Evolutionary conservation across 1,139 yeast genomes (phyloP), one percentile per base, ranked within the genome.

Genomic region (Sugiyamaella sp.): DNA sequence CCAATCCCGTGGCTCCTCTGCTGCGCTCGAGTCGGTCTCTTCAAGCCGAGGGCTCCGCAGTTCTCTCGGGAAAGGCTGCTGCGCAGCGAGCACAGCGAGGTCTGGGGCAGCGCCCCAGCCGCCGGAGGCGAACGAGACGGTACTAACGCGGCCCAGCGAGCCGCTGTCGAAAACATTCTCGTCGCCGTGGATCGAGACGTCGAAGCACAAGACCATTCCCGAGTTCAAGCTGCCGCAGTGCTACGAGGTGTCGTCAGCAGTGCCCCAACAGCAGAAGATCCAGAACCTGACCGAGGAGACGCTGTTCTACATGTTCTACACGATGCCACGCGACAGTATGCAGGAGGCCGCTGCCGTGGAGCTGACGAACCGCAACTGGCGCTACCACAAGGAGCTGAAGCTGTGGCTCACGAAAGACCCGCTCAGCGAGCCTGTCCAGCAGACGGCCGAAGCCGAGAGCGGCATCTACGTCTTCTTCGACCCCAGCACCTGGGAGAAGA

Each of bases 321-420:
- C 95, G 64, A 89, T 86, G 76, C 97, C 99, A 5, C 82, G 93
- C 56, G 97, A 95, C 66, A 84, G 90, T 3, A 76, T 93, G 70
- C 99, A 95, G 70, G 99, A 95, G 69, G 80, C 89, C 55, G 95
- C 96, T 2, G 96, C 98, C 1, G 79, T 93, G 56, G 99, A 93
- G 69, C 79, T 95, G 64, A 76, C 79, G 40, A 85, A 85, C 57
- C 80, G 99, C 63, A 93, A 91, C 71, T 95, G 99, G 99, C 80
- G 99, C 61, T 95, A 89, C 66, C 99, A 95, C 72, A 93, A 91
- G 72, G 96, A 89, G 59, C 80, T 93, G 55, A 95, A 91, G 72
- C 90, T 95, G 47, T 95, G 99, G 99, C 75, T 95, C 57, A 93
- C 99, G 14, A 95, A 93, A 71, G 97, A 91, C 66, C 89, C 96